These are phyloP conservation scores for Saccharomycopsis amapae DNA, from an alignment of 805 yeast genomes.

Conservation along the genomic window DNA sequence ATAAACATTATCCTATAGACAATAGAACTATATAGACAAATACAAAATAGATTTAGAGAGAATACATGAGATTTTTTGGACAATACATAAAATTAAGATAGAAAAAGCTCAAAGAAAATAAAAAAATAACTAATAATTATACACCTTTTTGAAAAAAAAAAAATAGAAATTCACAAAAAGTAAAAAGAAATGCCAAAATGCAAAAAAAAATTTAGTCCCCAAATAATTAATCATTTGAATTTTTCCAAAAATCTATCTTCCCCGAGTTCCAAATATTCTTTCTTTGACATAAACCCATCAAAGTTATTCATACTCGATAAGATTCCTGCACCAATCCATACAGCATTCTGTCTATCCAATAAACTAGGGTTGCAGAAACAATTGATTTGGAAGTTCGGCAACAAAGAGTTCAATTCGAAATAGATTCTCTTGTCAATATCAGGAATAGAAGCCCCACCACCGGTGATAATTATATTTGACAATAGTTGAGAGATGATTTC, in stretches of 20 bases:
- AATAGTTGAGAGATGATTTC: constrained; percentile 34
- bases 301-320: constrained; percentile 72
- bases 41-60: too few relatives aligned
- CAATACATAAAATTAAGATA: neutral
- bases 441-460: constrained; percentile 65
- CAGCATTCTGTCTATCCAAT: constrained; percentile 56
- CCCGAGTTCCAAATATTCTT: constrained; percentile 70
- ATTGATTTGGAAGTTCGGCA: constrained; percentile 65
- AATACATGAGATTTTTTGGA: too few relatives aligned
- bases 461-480: constrained; percentile 70
- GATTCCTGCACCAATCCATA: constrained; percentile 80
- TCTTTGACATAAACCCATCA: constrained; percentile 72
- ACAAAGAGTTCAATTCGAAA: constrained; percentile 49
- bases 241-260: constrained; percentile 37
- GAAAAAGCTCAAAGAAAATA: neutral
- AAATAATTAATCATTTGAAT: constrained; percentile 35
- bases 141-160: too few relatives aligned
- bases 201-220: too few relatives aligned
- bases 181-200: too few relatives aligned
- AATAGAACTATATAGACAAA: too few relatives aligned
- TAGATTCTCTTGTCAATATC: constrained; percentile 62
- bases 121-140: neutral
- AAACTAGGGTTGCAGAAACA: constrained; percentile 60
- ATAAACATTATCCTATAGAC: too few relatives aligned
- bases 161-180: too few relatives aligned